Base-by-base conservation (phyloP, 257 asterid species). In the Solanum arcanum region DNA sequence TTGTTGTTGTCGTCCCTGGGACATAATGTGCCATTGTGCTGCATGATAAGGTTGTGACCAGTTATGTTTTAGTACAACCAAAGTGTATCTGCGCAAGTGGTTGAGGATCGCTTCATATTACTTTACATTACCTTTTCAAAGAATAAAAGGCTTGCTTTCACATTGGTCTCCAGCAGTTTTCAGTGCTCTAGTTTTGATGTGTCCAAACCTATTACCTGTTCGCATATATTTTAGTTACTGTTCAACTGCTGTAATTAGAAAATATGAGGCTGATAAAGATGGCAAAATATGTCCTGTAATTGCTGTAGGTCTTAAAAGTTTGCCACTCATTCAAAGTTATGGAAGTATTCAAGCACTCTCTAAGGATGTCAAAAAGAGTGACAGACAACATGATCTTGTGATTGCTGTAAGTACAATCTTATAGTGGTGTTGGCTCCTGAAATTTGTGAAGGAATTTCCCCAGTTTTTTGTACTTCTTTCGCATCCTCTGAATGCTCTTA, bases 251-350 rank as follows among this genome's bases (percentile, higher is more conserved):
- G 10, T 25, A 77, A 25, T 77, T 77, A 44, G 39, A 44, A 44
- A 77, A 77, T 37, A 12, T 6, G 83, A 41, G 13, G 44, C 42
- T 80, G 85, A 80, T 80, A 47, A 47, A 80, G 18, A 29, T 47
- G 85, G 68, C 18, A 20, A 47, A 47, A 80, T 47, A 27, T 80
- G 18, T 47, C 77, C 62, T 44, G 29, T 82, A 68, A 88, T 81
- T 87, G 52, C 87, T 89, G 88, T 84, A 97, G 99, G 91, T 90
- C 89, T 94, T 25, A 89, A 83, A 85, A 86, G 93, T 82, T 87
- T 95, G 94, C 99, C 97, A 33, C 91, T 89, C 66, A 94, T 93
- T 84, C 95, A 94, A 89, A 93, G 99, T 91, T 95, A 93, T 56
- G 90, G 90, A 70, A 93, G 94, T 92, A 93, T 97, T 82, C 97